Evolutionary conservation across 306 rosid species (phyloP).

Genomic region (Sphenostylis stenocarpa): DNA sequence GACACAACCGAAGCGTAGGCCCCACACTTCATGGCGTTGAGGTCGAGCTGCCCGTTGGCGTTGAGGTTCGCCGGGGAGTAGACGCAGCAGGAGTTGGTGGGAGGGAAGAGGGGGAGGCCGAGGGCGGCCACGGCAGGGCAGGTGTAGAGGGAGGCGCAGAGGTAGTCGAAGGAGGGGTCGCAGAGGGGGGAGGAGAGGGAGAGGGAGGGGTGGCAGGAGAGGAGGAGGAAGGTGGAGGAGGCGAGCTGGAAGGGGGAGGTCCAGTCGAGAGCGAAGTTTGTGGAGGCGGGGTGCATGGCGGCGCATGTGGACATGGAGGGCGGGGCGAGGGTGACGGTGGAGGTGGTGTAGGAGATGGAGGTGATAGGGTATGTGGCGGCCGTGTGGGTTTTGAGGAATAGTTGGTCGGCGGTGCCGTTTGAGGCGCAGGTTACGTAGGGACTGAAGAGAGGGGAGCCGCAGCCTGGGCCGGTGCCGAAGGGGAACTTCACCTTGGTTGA

Average conservation of each 20-base stretch:
- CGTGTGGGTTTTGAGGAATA: constrained; percentile 61
- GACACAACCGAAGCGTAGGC: constrained; percentile 54
- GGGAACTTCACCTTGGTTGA: constrained; percentile 53
- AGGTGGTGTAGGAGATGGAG: constrained; percentile 56
- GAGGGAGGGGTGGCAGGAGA: constrained; percentile 51
- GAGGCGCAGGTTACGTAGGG: constrained; percentile 49
- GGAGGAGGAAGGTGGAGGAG: constrained; percentile 67
- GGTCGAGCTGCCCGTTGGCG: constrained; percentile 46
- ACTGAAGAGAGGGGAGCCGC: constrained; percentile 65
- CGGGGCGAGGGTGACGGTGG: constrained; percentile 56
- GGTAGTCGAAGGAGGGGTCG: constrained; percentile 50
- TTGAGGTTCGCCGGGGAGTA: constrained; percentile 62
- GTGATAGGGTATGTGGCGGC: constrained; percentile 56
- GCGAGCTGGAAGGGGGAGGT: constrained; percentile 59
- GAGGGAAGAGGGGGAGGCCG: constrained; percentile 53
- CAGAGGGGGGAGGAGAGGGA: constrained; percentile 48
- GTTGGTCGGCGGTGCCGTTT: constrained; percentile 25
- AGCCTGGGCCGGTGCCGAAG: constrained; percentile 63
- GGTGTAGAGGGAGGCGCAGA: constrained; percentile 63
- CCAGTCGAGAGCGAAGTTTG: constrained; percentile 58
- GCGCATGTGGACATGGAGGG: constrained; percentile 63
- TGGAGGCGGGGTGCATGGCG: constrained; percentile 48
- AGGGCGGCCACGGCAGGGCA: constrained; percentile 54
- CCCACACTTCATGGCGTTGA: constrained; percentile 38
- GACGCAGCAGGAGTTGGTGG: constrained; percentile 66